Evolutionary conservation across 2,329 filamentous ascomycete species (phyloP).

Genomic region (Neofusicoccum ribis): DNA sequence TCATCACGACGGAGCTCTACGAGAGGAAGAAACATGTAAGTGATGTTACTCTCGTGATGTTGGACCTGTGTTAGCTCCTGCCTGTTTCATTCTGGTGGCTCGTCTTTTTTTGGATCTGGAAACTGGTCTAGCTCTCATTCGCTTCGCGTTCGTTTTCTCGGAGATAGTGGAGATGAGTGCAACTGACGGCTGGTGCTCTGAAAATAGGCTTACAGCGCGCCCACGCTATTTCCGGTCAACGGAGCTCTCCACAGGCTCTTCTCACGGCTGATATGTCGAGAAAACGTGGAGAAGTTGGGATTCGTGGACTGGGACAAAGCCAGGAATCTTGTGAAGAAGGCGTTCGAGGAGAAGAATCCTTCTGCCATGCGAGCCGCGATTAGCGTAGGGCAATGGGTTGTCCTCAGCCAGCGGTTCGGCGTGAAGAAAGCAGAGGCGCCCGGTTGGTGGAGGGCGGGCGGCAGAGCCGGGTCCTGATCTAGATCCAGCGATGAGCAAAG

Average conservation of each 20-base stretch:
- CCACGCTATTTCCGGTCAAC: conserved; percentile 40
- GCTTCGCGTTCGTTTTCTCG: background rate
- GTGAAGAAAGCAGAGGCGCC: conserved; percentile 31
- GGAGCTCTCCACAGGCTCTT: conserved; percentile 47
- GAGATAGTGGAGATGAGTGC: background rate
- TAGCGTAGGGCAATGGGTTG: conserved; percentile 46
- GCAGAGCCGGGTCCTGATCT: background rate
- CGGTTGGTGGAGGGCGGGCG: background rate
- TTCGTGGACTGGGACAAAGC: conserved; percentile 36
- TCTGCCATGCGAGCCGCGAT: conserved; percentile 41
- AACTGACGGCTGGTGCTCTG: background rate
- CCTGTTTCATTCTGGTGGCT: no score
- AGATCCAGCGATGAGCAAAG: background rate
- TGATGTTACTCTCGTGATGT: background rate
- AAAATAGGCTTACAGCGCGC: conserved; percentile 47
- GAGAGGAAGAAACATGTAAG: conserved; percentile 47
- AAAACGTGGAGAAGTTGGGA: conserved; percentile 31
- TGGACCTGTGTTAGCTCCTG: background rate
- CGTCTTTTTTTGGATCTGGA: background rate
- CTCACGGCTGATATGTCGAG: conserved; percentile 29
- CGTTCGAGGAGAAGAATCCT: conserved; percentile 29
- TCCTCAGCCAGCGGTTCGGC: conserved; percentile 46
- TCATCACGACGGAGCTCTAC: conserved; percentile 55
- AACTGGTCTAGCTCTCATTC: no score
- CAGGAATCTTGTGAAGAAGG: conserved; percentile 20